Percentiles rank a stretch among this genome's conserved stretches.
Conservation (phyloP, 192 early-diverging fungal species). For the Backusella tuberculispora region DNA sequence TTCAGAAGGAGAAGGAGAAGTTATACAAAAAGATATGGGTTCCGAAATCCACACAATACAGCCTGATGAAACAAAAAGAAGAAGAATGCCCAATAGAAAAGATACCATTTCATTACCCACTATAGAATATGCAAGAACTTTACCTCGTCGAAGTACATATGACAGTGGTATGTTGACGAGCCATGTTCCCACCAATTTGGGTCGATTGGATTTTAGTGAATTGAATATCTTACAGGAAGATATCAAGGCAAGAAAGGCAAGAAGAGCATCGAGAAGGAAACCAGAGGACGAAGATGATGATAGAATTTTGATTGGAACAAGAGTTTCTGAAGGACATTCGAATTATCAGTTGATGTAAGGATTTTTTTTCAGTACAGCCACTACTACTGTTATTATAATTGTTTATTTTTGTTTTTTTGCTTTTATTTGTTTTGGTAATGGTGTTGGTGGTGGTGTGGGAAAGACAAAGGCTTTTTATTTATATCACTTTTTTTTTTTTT, state of each 20-base stretch:
- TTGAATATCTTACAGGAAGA: slow-evolving; percentile 45
- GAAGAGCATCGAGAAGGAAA: slow-evolving; percentile 43
- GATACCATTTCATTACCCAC: no score
- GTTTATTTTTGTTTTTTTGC: neutral
- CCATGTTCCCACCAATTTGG: slow-evolving; percentile 37
- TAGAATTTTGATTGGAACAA: slow-evolving; percentile 70
- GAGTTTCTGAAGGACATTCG: slow-evolving; percentile 92
- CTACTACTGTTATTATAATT: neutral
- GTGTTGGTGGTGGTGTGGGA: no score
- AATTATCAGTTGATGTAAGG: slow-evolving; percentile 91
- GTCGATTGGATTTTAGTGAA: slow-evolving; percentile 36
- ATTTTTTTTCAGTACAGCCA: neutral
- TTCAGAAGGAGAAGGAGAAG: neutral
- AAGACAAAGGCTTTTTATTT: neutral
- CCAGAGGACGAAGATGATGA: slow-evolving; percentile 42
- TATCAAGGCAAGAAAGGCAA: slow-evolving; percentile 43
- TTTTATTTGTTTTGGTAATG: slow-evolving; percentile 62
- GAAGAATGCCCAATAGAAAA: neutral
- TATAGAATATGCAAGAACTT: neutral
- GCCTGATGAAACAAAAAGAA: neutral
- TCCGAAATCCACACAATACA: neutral
- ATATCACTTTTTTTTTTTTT: neutral
- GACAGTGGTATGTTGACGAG: neutral
- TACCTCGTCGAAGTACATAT: neutral
- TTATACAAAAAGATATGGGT: neutral